Conservation (phyloP, 768 basidiomycete species). For the Tephrocybe sp. region DNA sequence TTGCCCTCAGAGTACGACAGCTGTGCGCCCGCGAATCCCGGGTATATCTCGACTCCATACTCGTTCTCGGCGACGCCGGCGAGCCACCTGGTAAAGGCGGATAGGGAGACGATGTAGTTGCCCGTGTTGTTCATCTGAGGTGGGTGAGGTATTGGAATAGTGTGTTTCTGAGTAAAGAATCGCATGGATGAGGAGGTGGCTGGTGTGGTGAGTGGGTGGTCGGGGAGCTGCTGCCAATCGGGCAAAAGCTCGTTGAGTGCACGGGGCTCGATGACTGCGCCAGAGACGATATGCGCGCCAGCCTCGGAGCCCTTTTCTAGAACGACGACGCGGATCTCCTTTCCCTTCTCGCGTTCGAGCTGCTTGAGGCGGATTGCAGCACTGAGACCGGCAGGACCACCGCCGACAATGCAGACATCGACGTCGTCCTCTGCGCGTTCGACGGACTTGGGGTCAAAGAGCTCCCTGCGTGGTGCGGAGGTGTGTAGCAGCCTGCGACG, state of each 20-base stretch:
- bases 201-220: constrained; percentile 80
- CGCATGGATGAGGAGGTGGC: constrained; percentile 84
- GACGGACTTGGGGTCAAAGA: constrained; percentile 57
- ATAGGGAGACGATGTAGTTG: constrained; percentile 91
- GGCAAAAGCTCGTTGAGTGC: constrained; percentile 91
- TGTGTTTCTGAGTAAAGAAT: constrained; percentile 66
- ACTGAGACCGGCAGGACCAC: constrained; percentile 90
- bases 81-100: constrained; percentile 88
- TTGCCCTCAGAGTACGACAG: constrained; percentile 66
- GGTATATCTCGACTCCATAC: constrained; percentile 91
- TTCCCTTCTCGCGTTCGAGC: constrained; percentile 76
- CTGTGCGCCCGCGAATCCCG: constrained; percentile 92
- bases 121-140: constrained; percentile 95
- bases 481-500: constrained; percentile 12
- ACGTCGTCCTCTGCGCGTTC: constrained; percentile 90
- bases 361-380: constrained; percentile 97
- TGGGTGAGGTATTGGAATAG: constrained; percentile 89
- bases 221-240: constrained; percentile 62
- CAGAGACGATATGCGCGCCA: constrained; percentile 93
- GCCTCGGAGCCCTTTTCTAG: constrained; percentile 94
- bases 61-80: constrained; percentile 76
- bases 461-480: constrained; percentile 8
- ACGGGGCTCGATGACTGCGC: constrained; percentile 91
- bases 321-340: constrained; percentile 87
- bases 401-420: constrained; percentile 97